Evolutionary conservation across 805 yeast genomes (phyloP), one percentile per base, ranked within the genome.

Genomic region (Pichia kluyveri): DNA sequence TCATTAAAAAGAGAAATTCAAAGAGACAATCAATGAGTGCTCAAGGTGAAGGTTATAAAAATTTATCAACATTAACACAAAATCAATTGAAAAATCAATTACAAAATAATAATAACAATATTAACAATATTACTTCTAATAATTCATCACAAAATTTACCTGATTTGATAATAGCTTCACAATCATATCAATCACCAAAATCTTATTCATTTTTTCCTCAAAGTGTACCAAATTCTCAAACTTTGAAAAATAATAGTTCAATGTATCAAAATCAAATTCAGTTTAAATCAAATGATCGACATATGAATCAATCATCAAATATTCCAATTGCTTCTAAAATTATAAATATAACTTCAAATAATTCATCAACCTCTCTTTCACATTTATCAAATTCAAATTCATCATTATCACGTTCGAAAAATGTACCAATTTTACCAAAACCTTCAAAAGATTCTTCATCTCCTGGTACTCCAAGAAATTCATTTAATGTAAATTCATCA

Each of bases 1-100:
- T 90, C 1, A 79, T 79, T 45, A 77, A 76, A 48, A 79, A 79
- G 60, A 64, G 84, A 55, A 71, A 71, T 49, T 72, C 80, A 4
- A 73, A 77, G 47, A 59, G 67, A 53, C 69, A 65, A 41, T 51
- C 61, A 12, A 39, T 56, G 11, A 49, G 51, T 41, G 40, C 41
- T 26, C 55, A 52, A 42, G 55, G 53, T 15, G 54, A 53, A 32
- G 56, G 54, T 10, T 51, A 53, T 37, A 53, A 46, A 42, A 51
- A 53, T 39, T 38, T 49, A 23, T 38, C 51, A 5, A 41, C 45
- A 23, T 32, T 31, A 43, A 3, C 54, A 44, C 42, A 27, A 49
- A 15, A 37, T 42, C 31, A 34, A 43, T 23, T 19, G n/a, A 18
- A 17, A n/a, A 8, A 31, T 45, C 44, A 28, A 15, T 8, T 41